Conservation (phyloP, 148 eudicot species). For the Talinum fruticosum region DNA sequence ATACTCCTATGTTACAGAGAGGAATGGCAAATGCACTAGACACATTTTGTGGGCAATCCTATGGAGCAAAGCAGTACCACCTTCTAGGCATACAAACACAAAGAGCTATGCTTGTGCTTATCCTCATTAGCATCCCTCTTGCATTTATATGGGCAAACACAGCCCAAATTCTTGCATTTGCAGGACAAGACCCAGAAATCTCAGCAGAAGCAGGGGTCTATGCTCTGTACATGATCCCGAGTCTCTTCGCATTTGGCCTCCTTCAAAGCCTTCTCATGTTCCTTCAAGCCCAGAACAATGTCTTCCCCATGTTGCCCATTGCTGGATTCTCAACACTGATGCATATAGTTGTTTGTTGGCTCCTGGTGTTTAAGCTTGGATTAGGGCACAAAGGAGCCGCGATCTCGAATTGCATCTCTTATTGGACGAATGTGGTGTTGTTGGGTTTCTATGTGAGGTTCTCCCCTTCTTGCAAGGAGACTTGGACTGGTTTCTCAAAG, state of each 20-base stretch:
- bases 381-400: constrained; percentile 63
- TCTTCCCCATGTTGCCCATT: constrained; percentile 57
- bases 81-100: constrained; percentile 61
- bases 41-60: constrained; percentile 57
- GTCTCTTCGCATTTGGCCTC: constrained; percentile 46
- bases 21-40: constrained; percentile 63
- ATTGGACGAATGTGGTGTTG: constrained; percentile 45
- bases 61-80: constrained; percentile 46
- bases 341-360: constrained; percentile 50
- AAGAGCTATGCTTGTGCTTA: constrained; percentile 56
- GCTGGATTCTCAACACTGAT: constrained; percentile 43
- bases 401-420: constrained; percentile 51
- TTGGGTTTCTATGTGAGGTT: constrained; percentile 42
- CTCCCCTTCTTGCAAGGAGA: constrained; percentile 49
- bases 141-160: constrained; percentile 52
- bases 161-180: constrained; percentile 33
- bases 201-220: constrained; percentile 51
- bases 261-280: constrained; percentile 53
- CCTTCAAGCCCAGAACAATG: constrained; percentile 58
- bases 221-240: constrained; percentile 52
- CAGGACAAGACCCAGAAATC: constrained; percentile 59
- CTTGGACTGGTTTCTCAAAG: constrained; percentile 57
- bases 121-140: constrained; percentile 45
- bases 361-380: constrained; percentile 49
- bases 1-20: constrained; percentile 17